These are phyloP conservation scores for Triangularia setosa DNA, from an alignment of 2,329 filamentous ascomycete genomes.

Conservation along the genomic window DNA sequence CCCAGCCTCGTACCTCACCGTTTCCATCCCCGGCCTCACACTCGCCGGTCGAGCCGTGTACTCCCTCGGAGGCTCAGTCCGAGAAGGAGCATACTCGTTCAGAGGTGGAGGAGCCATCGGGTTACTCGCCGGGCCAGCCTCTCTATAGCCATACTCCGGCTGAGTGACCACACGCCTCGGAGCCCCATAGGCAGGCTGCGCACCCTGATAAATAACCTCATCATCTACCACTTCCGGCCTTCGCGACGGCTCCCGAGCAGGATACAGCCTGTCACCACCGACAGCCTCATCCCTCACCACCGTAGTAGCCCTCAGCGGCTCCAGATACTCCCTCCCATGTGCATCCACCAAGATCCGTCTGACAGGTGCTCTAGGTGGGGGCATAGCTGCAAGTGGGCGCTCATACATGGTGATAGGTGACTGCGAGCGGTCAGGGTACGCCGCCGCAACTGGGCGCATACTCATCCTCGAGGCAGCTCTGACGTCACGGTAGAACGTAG, in stretches of 20 bases:
- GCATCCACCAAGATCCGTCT: conserved; percentile 76
- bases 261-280: conserved; percentile 51
- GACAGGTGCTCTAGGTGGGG: conserved; percentile 48
- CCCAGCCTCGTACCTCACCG: conserved; percentile 28
- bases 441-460: conserved; percentile 45
- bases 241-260: conserved; percentile 45
- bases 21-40: conserved; percentile 43
- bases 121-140: conserved; percentile 48
- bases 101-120: conserved; percentile 38
- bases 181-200: conserved; percentile 46
- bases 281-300: conserved; percentile 51
- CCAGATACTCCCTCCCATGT: conserved; percentile 74
- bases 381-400: conserved; percentile 46
- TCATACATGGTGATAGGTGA: conserved; percentile 46
- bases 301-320: conserved; percentile 43
- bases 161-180: conserved; percentile 59
- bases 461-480: conserved; percentile 43
- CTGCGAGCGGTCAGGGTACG: conserved; percentile 45
- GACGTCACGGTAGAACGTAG: conserved; percentile 43
- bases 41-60: conserved; percentile 53
- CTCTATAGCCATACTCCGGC: conserved; percentile 56
- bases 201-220: conserved; percentile 46
- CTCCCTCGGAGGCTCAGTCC: conserved; percentile 43
- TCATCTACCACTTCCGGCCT: conserved; percentile 50
- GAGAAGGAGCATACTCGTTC: conserved; percentile 48